Base-by-base conservation (phyloP, 805 yeast species). In the Cyberlindnera veronae region DNA sequence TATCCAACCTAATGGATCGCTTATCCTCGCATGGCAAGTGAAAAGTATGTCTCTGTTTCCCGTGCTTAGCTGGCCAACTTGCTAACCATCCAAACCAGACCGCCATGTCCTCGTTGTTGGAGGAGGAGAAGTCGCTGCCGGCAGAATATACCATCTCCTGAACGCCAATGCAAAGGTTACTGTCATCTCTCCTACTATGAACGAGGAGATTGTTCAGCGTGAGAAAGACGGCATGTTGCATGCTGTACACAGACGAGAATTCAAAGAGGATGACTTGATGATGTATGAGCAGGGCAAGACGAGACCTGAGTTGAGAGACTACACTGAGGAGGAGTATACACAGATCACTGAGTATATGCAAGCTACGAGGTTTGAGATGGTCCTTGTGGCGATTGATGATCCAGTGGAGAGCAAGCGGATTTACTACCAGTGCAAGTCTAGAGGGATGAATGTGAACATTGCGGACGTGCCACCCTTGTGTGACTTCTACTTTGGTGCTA, bases 401-500 rank as follows among this genome's bases (percentile, higher is more conserved):
- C 84, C 84, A 39, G 68, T 65, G 11, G 62, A 74, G 36, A 77
- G 86, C 24, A 66, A 71, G 17, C 61, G 63, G 47, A 77, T 86
- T 16, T 85, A 81, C 56, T 70, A 74, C 45, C 62, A 68, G 45
- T 61, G 70, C 45, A 64, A 71, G 48, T 51, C 60, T 36, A 51
- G 67, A 32, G 62, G 77, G 42, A 49, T 87, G 58, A 76, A 77
- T 19, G 87, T 84, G 18, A 86, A 86, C 55, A 81, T 85, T 29
- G 95, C 95, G 2, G 95, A 86, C 58, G 83, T 83, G 46, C 95
- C 95, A 3, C 73, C 75, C n/a, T 65, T 77, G 44, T 86, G 95
- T 64, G 95, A 86, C 60, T 86, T 84, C 61, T 86, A 84, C 64
- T 86, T 86, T 60, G 95, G 95, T 1, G 76, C 90, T 18, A 79